phyloP scores from a whole-genome alignment of 2,329 filamentous ascomycete species.

The Stagonosporopsis cucurbitacearum region DNA sequence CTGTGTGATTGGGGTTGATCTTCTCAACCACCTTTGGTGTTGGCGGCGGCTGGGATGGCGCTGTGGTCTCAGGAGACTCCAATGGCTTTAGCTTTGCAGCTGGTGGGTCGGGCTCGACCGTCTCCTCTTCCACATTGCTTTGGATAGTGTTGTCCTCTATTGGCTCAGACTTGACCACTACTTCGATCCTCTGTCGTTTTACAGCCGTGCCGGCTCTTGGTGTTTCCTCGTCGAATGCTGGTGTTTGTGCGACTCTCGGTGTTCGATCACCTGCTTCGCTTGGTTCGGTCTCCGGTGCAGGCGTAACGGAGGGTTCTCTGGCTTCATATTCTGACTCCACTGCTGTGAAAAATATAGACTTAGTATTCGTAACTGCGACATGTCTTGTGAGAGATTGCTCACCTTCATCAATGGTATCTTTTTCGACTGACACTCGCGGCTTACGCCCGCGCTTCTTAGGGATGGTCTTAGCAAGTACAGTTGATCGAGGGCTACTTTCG shows the following conservation, averaged over 20 bases:
- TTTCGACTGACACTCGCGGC: conserved; percentile 50
- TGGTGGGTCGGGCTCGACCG: conserved; percentile 28
- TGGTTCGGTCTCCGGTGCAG: conserved; percentile 4
- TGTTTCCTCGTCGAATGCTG: conserved; percentile 7
- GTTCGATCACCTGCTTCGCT: conserved; percentile 14
- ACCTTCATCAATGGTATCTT: conserved; percentile 49
- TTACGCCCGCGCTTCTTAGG: conserved; percentile 67
- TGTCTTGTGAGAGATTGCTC: conserved; percentile 55
- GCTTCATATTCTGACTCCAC: conserved; percentile 56
- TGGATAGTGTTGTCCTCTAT: conserved; percentile 58
- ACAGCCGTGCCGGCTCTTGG: conserved; percentile 56
- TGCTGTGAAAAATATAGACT: conserved; percentile 64
- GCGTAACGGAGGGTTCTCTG: conserved; percentile 3
- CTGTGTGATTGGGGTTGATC: conserved; percentile 76
- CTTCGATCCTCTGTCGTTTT: conserved; percentile 39
- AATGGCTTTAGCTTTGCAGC: conserved; percentile 13
- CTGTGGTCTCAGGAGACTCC: conserved; percentile 8
- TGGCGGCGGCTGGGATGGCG: conserved; percentile 49
- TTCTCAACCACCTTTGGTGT: conserved; percentile 63
- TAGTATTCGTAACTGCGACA: conserved; percentile 63
- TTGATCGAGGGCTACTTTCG: conserved; percentile 54
- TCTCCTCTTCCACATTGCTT: conserved; percentile 66
- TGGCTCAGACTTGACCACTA: conserved; percentile 54
- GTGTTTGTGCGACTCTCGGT: conserved; percentile 9
- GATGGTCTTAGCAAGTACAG: conserved; percentile 27